Conservation (phyloP, 352 stramenopile genomes). For the Phytophthora uliginosa region DNA sequence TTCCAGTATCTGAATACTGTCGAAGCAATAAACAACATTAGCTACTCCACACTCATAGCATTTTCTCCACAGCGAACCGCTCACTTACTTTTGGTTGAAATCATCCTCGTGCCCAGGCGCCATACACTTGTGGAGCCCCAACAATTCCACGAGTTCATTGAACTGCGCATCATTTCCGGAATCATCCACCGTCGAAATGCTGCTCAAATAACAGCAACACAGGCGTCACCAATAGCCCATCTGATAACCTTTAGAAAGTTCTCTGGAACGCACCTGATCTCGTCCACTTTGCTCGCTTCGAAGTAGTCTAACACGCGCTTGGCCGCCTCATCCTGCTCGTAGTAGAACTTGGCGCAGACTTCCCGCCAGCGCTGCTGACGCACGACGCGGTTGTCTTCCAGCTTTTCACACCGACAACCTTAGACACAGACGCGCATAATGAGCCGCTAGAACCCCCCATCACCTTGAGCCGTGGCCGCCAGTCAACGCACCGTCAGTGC, state of each 20-base stretch:
- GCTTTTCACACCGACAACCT: conserved; percentile 51
- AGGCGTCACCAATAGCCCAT: not conserved
- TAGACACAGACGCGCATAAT: conserved; percentile 1
- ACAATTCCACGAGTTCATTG: conserved; percentile 36
- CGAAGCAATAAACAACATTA: conserved; percentile 13
- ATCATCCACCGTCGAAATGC: conserved; percentile 39
- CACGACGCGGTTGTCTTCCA: conserved; percentile 31
- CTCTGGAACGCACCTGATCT: conserved; percentile 54
- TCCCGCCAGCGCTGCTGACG: conserved; percentile 62
- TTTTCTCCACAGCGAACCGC: not conserved
- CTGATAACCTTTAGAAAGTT: not conserved
- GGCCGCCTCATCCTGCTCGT: conserved; percentile 57
- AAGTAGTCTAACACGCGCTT: conserved; percentile 81
- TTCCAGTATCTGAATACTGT: conserved; percentile 68
- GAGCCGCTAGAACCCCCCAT: conserved; percentile 3
- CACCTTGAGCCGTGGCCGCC: not conserved
- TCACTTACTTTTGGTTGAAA: conserved; percentile 54
- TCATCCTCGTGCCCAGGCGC: conserved; percentile 44
- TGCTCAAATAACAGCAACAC: conserved; percentile 8
- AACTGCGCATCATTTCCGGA: conserved; percentile 29
- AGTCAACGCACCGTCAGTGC: conserved; percentile 26
- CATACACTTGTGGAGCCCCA: conserved; percentile 59
- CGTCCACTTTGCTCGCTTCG: conserved; percentile 68
- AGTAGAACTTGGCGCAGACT: conserved; percentile 75
- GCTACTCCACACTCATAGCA: not conserved